Evolutionary conservation across 306 rosid genomes (phyloP).

Genomic region (Quercus rubra): DNA sequence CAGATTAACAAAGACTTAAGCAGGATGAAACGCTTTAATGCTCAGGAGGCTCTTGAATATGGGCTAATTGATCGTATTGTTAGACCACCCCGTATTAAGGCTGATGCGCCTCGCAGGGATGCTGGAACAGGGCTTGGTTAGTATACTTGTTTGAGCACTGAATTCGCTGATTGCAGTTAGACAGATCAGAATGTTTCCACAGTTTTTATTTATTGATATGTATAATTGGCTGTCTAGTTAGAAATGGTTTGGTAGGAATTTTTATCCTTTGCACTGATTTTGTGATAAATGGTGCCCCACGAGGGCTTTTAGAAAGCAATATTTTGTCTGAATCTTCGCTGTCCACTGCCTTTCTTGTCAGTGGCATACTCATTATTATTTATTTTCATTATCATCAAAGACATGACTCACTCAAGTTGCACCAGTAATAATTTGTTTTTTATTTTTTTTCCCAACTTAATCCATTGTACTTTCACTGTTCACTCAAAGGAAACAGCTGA

Average conservation of each 20-base stretch:
- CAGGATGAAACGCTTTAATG: constrained; percentile 60
- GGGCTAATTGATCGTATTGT: constrained; percentile 80
- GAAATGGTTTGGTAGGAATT: constrained; percentile 20
- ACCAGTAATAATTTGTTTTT: neutral
- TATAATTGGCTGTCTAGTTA: constrained; percentile 23
- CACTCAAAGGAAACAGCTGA: neutral
- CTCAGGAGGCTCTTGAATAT: constrained; percentile 89
- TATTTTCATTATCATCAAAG: neutral
- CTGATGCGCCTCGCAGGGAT: constrained; percentile 71
- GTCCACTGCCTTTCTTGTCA: neutral
- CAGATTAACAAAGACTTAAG: constrained; percentile 71
- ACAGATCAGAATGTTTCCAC: constrained; percentile 10
- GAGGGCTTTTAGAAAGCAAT: neutral
- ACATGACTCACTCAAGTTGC: neutral
- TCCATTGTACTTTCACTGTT: neutral
- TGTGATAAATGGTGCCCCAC: constrained; percentile 8
- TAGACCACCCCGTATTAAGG: constrained; percentile 80
- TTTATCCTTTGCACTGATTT: neutral
- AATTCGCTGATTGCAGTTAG: neutral
- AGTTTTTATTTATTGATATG: constrained; percentile 10
- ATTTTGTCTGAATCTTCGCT: neutral
- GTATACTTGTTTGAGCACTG: constrained; percentile 7
- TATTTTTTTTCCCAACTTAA: neutral
- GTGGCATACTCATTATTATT: neutral
- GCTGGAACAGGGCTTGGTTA: constrained; percentile 80